Conservation (phyloP, 1,284 basidiomycete species). For the Marasmius tenuissimus region DNA sequence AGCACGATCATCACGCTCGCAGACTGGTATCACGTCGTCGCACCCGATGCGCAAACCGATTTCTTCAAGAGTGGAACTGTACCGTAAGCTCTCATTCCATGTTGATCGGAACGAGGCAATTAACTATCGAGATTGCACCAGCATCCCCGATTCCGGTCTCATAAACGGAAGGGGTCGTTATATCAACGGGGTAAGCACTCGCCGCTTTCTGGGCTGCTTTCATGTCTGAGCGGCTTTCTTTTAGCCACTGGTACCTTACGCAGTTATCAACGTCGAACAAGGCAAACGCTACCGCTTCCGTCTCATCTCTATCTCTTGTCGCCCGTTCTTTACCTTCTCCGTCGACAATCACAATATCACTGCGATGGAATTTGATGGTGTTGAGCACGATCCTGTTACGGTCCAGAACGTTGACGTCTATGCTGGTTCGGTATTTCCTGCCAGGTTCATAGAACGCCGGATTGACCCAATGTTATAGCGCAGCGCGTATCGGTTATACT, state of each 20-base stretch:
- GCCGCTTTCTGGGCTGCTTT: not conserved
- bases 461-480: slow-evolving; percentile 13
- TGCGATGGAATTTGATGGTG: slow-evolving; percentile 35
- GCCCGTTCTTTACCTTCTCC: slow-evolving; percentile 12
- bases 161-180: slow-evolving; percentile 34
- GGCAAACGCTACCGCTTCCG: slow-evolving; percentile 32
- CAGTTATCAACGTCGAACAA: slow-evolving; percentile 27
- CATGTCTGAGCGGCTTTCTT: not conserved
- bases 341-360: slow-evolving; percentile 29
- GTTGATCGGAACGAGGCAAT: not conserved
- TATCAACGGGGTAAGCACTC: slow-evolving; percentile 15
- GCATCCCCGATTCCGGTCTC: slow-evolving; percentile 22
- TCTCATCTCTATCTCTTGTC: not conserved
- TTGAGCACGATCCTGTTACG: slow-evolving; percentile 24
- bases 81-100: slow-evolving; percentile 21
- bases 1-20: slow-evolving; percentile 26
- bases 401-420: slow-evolving; percentile 20
- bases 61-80: slow-evolving; percentile 38
- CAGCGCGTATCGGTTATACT: slow-evolving; percentile 37
- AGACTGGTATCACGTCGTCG: slow-evolving; percentile 37
- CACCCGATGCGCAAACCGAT: slow-evolving; percentile 32
- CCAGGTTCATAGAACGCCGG: not conserved
- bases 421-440: not conserved
- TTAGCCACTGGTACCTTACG: slow-evolving; percentile 14
- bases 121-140: slow-evolving; percentile 1